Base-by-base conservation (phyloP, 306 rosid genomes). In the Begonia peltatifolia region DNA sequence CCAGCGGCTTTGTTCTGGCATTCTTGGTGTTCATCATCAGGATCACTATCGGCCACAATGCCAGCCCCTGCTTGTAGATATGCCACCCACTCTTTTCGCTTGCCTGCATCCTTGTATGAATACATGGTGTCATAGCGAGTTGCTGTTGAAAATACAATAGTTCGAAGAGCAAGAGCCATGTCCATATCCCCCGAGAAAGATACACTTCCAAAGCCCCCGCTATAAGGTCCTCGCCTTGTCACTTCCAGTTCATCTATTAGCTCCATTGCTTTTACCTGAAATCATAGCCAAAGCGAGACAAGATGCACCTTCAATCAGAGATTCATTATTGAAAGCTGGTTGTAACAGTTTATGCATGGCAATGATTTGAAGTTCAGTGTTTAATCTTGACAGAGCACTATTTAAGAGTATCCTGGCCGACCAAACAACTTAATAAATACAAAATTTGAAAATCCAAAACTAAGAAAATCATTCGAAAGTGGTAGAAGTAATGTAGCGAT, bases 1-100 rank as follows among this genome's bases (percentile, higher is more conserved):
- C 58, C 96, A 0, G 96, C 96, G 52, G 94, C 96, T 79, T 87
- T 87, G 87, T 81, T 76, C 57, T 78, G 96, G 58, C 96, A 87
- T 55, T 87, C 96, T 30, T 60, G 80, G 64, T 78, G 68, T 51
- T 87, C 94, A 11, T 79, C 94, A 0, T 71, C 84, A 5, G 96
- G 94, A 13, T 58, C 64, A 59, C 94, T 83, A 59, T 87, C 94
- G 52, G 90, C 96, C 44, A 87, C 96, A 23, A 87, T 68, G 3
- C 94, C 96, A 3, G 94, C 96, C 44, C 94, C 96, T 12, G 87
- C 83, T 71, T 87, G 94, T 58, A 79, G 94, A 68, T 87, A 58
- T 22, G 87, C 94, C 2, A 87, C 68, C 96, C 96, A 87, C 68
- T 87, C 80, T 0, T 14, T 72, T 43, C 85, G 84, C 23, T 7